Evolutionary conservation across 192 early-diverging fungal genomes (phyloP), one percentile per base, ranked within the genome.

Genomic region (Kappamyces sp.): DNA sequence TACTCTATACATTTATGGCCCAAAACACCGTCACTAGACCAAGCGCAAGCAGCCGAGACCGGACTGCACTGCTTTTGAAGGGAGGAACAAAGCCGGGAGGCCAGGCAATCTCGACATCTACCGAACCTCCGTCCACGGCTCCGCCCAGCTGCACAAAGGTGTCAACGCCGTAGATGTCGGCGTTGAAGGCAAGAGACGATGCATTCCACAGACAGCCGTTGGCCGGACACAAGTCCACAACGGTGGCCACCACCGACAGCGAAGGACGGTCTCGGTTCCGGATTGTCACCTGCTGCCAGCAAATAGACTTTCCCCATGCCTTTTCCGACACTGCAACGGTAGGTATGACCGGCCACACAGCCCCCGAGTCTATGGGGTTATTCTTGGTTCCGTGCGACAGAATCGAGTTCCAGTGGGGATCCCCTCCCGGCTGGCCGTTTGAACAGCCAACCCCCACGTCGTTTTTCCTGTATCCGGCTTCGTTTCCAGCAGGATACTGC

Each of bases 381-480:
- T 63, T 50, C 31, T 63, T 58, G 1, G 38, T 42, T 12, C 68
- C 71, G 2, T 65, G n/a, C 34, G 5, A 51, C 6, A 72, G 39
- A 39, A 72, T 72, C 32, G 53, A 43, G 41, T 70, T 65, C 71
- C 71, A 71, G 35, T 49, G 42, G 40, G 72, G 69, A 47, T 74
- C 69, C 31, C 69, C 67, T 31, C 67, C 69, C 8, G 31, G 55
- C 35, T 43, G 44, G 3, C 72, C 72, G 32, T 55, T 68, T 1
- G 69, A 67, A 47, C 72, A 74, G 1, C 72, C 72, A 13, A 73
- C 68, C 2, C 70, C 70, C n/a, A 66, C 48, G 39, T 70, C 71
- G 34, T 63, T 57, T 10, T 57, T 38, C 33, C 32, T 51, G 48
- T 71, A 73, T 4, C 71, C 71, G 32, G 51, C 36, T 33, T 73